Conservation (phyloP, 176 grass and related monocot species). For the barley (Hordeum vulgare) region DNA sequence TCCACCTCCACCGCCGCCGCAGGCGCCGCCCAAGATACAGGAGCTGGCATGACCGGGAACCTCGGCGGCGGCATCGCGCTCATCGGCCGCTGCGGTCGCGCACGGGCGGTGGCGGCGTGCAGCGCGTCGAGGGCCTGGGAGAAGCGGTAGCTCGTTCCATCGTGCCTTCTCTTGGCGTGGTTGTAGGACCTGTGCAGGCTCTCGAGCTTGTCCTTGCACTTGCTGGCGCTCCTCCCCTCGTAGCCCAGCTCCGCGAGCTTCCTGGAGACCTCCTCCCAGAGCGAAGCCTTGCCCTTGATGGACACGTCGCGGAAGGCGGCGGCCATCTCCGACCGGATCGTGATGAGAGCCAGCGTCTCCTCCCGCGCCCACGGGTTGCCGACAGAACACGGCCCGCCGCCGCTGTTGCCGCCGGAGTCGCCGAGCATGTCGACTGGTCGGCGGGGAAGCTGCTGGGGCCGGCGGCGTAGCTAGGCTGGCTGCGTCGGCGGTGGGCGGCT, state of each 20-base stretch:
- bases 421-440: slow-evolving; percentile 40
- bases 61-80: neutral
- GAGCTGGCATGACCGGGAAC: slow-evolving; percentile 26
- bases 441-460: slow-evolving; percentile 10
- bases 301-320: slow-evolving; percentile 84
- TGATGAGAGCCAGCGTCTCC: slow-evolving; percentile 89
- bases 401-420: neutral
- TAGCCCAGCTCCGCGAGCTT: slow-evolving; percentile 79
- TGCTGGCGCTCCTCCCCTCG: slow-evolving; percentile 69
- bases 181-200: slow-evolving; percentile 98
- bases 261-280: slow-evolving; percentile 90
- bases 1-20: slow-evolving; percentile 3
- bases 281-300: slow-evolving; percentile 52
- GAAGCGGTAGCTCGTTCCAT: slow-evolving; percentile 94
- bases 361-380: slow-evolving; percentile 79
- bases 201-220: slow-evolving; percentile 97
- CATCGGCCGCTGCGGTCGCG: neutral
- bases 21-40: slow-evolving; percentile 43
- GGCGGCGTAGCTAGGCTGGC: no score
- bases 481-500: slow-evolving; percentile 25
- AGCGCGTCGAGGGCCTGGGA: slow-evolving; percentile 68
- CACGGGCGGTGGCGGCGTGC: slow-evolving; percentile 24
- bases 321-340: slow-evolving; percentile 98
- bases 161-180: slow-evolving; percentile 88
- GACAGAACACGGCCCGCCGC: slow-evolving; percentile 22